phyloP scores from a whole-genome alignment of 371 early-diverging fungal species.

The Mucor irregularis region DNA sequence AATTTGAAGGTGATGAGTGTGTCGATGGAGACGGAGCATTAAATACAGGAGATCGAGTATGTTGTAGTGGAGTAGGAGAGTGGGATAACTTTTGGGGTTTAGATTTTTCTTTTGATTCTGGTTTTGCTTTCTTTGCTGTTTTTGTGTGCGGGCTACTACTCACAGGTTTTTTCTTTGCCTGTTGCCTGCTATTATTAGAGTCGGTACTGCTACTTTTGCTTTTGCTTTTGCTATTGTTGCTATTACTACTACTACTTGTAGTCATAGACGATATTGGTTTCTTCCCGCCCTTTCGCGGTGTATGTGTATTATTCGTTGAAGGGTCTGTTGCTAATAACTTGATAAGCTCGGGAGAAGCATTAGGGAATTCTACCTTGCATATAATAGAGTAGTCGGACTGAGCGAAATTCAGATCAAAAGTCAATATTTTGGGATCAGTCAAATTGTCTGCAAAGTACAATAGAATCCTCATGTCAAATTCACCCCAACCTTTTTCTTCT shows the following conservation, averaged over 20 bases:
- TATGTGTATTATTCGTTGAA: not conserved
- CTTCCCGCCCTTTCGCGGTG: conserved; percentile 4
- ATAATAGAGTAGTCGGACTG: conserved; percentile 49
- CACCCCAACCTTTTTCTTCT: conserved; percentile 74
- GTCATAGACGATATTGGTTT: not conserved
- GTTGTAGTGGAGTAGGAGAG: not conserved
- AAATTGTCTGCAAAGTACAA: conserved; percentile 57
- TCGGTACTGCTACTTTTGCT: not conserved
- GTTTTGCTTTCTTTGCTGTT: conserved; percentile 8
- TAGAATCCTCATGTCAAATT: conserved; percentile 67
- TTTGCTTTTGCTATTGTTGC: not conserved
- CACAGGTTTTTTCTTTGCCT: conserved; percentile 5
- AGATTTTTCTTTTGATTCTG: conserved; percentile 4
- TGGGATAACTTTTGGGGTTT: conserved; percentile 1
- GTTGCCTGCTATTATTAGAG: not conserved
- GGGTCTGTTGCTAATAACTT: conserved; percentile 8
- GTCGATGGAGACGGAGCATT: conserved; percentile 2
- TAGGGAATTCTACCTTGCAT: conserved; percentile 38
- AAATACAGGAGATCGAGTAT: not conserved
- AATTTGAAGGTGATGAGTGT: conserved; percentile 5
- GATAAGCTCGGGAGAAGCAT: conserved; percentile 30
- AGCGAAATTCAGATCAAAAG: conserved; percentile 67
- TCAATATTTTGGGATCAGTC: conserved; percentile 46
- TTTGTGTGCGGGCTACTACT: not conserved
- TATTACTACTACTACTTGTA: not conserved